A percentile compares a stretch with the other conserved stretches of the same genome.
phyloP scores from a whole-genome alignment of 371 early-diverging fungal species.

The Apophysomyces ossiformis region DNA sequence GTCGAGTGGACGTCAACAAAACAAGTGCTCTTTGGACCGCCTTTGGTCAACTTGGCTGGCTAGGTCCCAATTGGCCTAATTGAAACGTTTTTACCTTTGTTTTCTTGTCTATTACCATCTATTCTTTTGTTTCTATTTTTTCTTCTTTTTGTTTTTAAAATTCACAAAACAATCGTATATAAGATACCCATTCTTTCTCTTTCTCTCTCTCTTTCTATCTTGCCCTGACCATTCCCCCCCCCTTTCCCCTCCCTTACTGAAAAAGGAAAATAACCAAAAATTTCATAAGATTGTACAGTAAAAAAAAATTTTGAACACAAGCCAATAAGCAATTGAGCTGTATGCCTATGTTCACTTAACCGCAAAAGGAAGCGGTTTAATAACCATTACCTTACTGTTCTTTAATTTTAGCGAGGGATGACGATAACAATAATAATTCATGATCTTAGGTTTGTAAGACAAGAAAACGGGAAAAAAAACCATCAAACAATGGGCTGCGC shows the following conservation, averaged over 20 bases:
- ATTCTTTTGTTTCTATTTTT: too few species aligned
- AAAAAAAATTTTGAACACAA: constrained; percentile 10
- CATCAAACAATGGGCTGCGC: neutral
- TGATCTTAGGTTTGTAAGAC: constrained; percentile 1
- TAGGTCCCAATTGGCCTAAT: constrained; percentile 30
- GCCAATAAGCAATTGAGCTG: constrained; percentile 3
- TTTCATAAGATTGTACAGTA: constrained; percentile 9
- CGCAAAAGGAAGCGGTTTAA: neutral
- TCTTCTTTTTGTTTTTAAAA: too few species aligned
- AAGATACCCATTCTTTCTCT: neutral
- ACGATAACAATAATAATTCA: neutral
- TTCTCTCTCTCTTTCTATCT: too few species aligned
- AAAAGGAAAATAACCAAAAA: constrained; percentile 2
- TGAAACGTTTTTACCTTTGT: constrained; percentile 3
- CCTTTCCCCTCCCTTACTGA: neutral
- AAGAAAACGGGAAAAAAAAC: neutral
- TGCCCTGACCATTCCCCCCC: too few species aligned
- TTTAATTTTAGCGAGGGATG: neutral
- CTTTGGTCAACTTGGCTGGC: constrained; percentile 64
- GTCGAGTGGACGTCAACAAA: constrained; percentile 78
- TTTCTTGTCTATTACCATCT: neutral
- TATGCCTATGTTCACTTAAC: neutral
- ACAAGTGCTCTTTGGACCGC: constrained; percentile 70
- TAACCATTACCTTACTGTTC: neutral
- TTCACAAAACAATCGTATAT: neutral